phyloP scores from a whole-genome alignment of 805 yeast species.

The Monosporozyma unispora region DNA sequence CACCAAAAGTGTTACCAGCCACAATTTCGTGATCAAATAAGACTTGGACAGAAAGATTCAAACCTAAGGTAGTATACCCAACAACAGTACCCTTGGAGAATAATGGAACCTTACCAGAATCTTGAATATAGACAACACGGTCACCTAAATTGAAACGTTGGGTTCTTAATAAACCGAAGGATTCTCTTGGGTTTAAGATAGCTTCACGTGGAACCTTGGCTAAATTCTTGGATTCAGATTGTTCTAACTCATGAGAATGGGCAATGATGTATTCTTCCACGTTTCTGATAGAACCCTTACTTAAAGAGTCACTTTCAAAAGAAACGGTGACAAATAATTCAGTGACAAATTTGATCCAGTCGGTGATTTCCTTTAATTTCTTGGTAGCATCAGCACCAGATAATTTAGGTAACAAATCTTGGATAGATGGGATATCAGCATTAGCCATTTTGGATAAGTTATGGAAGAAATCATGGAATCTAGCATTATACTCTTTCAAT shows the following conservation, averaged over 20 bases:
- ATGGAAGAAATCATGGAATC: constrained; percentile 55
- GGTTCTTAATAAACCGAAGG: constrained; percentile 58
- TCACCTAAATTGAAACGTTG: constrained; percentile 85
- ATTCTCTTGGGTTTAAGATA: constrained; percentile 62
- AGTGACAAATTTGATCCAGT: constrained; percentile 43
- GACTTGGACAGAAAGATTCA: constrained; percentile 54
- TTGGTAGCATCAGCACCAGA: constrained; percentile 22
- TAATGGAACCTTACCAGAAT: constrained; percentile 81
- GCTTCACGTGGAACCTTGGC: constrained; percentile 82
- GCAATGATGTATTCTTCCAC: constrained; percentile 55
- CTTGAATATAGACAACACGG: constrained; percentile 75
- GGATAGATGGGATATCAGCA: constrained; percentile 22
- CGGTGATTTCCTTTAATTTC: constrained; percentile 24
- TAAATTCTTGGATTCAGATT: constrained; percentile 45
- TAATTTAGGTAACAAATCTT: constrained; percentile 32
- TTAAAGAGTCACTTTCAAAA: constrained; percentile 69
- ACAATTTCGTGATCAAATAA: constrained; percentile 76
- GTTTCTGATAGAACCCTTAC: constrained; percentile 51
- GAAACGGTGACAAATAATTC: constrained; percentile 55
- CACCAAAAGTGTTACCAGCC: constrained; percentile 76
- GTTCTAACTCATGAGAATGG: constrained; percentile 37
- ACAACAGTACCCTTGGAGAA: constrained; percentile 88
- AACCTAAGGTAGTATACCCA: constrained; percentile 53
- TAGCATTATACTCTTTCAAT: constrained; percentile 47
- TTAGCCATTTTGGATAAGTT: constrained; percentile 26